Base-by-base conservation (phyloP, 805 yeast genomes). In the Hanseniaspora opuntiae region DNA sequence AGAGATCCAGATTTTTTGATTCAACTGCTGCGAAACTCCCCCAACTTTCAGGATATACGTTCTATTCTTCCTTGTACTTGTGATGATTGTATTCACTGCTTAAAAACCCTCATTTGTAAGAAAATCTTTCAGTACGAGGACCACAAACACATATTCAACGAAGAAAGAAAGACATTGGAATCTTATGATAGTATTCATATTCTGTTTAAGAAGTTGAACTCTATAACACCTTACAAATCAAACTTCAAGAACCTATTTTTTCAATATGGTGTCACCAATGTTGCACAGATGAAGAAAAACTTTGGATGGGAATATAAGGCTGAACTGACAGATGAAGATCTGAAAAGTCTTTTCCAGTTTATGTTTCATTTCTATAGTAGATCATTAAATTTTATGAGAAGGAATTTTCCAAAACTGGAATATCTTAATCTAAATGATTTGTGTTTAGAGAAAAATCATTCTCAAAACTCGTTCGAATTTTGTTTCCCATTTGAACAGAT, bases 1-100 rank as follows among this genome's bases (percentile, higher is more conserved):
- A 51, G 25, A 20, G 54, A 51, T 10, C 48, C 54, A 1, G 54
- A 51, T 35, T 51, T 51, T 44, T 14, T 51, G 28, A 37, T 51
- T 11, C 45, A 28, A 6, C 16, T 51, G 10, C 24, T 51, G 16
- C 19, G 38, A 37, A 40, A 36, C 16, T 20, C 16, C 6, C 42
- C 48, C 8, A 24, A 37, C 6, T 51, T 33, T 22, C n/a, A 30
- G 14, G 16, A 28, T 3, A n/a, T 51, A 1, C 22, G 54, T 28
- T 44, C 44, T n/a, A 32, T 25, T 28, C 37, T 51, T 9, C 54
- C 54, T 3, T 51, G 54, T 30, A 4, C n/a, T 12, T 51, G 54
- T 37, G 38, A 51, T 3, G 48, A 44, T 12, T 51, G 54, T 30
- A 19, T 19, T 24, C 22, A 37, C 7, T 36, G 20, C 28, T 3